Base-by-base conservation (phyloP, 2,329 filamentous ascomycete species). In the Colletotrichum chlorophyti region DNA sequence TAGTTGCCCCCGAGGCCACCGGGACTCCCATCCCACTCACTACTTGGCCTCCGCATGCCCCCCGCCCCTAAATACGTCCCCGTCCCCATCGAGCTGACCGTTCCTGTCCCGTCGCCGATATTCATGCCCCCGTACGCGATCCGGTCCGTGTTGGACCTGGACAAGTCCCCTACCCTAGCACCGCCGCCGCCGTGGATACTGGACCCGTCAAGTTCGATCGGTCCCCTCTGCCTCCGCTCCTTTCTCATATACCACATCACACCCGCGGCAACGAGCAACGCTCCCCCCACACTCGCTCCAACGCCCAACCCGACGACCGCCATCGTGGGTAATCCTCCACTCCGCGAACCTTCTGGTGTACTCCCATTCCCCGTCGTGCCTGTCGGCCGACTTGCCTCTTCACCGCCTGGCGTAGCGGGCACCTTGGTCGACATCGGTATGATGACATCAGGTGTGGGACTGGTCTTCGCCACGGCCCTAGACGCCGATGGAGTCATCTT, bases 11-110 rank as follows among this genome's bases (percentile, higher is more conserved):
- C 50, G 8, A 42, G 6, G 6, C 47, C 53, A 21, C 48, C 55
- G 3, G 50, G 50, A 26, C 55, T 54, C 6, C 31, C 50, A 5
- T 54, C 50, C 55, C 55, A 59, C 14, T 59, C 55, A 23, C 55
- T 49, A 10, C 55, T 49, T 37, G 37, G 5, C 54, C 29, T 42
- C 34, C 54, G 14, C 45, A 24, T 23, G 6, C n/a, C 9, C 17
- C 2, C 27, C 42, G 23, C 42, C 42, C 23, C 15, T 19, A 31
- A 29, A 15, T 53, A 58, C 35, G 49, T 54, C 12, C 50, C 50
- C 50, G 55, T 54, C 11, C 55, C 55, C 55, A 54, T 54, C 31
- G 55, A 59, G 50, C 55, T 49, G 14, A 59, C 15, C 17, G 51
- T 59, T n/a, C 37, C 42, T 15, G 37, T 54, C 6, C 55, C 50